Evolutionary conservation across 257 asterid genomes (phyloP).

Genomic region (Eustoma russellianum): DNA sequence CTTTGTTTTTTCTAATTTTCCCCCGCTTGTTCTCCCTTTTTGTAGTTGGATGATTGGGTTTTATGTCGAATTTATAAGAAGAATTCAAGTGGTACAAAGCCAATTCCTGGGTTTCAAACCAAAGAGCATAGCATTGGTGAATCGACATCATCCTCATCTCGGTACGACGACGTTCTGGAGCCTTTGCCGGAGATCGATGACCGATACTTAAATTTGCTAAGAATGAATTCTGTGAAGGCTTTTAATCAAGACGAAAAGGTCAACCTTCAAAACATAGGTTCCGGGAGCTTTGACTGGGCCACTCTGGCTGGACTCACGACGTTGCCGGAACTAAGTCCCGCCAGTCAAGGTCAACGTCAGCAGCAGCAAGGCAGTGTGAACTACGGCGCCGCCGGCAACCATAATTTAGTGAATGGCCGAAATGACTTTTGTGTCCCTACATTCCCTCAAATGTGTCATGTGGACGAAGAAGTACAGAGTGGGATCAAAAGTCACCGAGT

Average conservation of each 20-base stretch:
- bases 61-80: conserved; percentile 68
- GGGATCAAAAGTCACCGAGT: conserved; percentile 23
- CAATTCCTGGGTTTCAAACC: conserved; percentile 17
- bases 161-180: conserved; percentile 56
- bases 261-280: conserved; percentile 41
- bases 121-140: conserved; percentile 55
- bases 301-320: conserved; percentile 39
- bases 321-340: conserved; percentile 22
- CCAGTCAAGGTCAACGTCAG: conserved; percentile 3
- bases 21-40: background rate
- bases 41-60: conserved; percentile 82
- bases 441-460: conserved; percentile 8
- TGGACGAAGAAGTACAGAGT: conserved; percentile 48
- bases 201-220: conserved; percentile 30
- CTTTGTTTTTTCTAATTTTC: no score
- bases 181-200: conserved; percentile 54
- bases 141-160: conserved; percentile 52
- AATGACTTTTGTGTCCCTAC: conserved; percentile 26
- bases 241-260: conserved; percentile 27
- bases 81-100: conserved; percentile 36
- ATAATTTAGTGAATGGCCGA: conserved; percentile 2
- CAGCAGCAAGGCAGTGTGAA: conserved; percentile 11
- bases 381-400: conserved; percentile 10
- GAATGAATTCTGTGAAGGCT: conserved; percentile 28
- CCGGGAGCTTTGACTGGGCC: conserved; percentile 77